These are phyloP conservation scores for Saccharomycopsis amapae DNA, from an alignment of 805 yeast species.

Conservation along the genomic window DNA sequence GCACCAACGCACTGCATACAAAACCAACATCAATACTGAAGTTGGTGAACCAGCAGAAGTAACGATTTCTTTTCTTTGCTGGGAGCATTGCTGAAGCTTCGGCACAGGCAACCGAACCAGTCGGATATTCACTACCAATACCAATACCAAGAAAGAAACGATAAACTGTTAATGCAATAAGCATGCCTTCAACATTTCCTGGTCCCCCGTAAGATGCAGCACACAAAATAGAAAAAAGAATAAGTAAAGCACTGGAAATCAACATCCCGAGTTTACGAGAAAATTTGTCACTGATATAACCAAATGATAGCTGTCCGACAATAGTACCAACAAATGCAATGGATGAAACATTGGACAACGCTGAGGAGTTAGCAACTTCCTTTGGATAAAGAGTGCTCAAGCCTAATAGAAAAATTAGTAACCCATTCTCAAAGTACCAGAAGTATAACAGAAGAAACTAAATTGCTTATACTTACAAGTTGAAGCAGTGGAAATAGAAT, in stretches of 20 bases:
- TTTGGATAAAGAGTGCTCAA: slow-evolving; percentile 57
- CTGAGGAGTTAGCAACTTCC: slow-evolving; percentile 54
- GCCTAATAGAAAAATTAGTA: too few relatives aligned
- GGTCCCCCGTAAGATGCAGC: slow-evolving; percentile 82
- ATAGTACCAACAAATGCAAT: slow-evolving; percentile 92
- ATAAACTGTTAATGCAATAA: slow-evolving; percentile 76
- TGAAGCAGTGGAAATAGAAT: slow-evolving; percentile 70
- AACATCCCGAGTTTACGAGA: slow-evolving; percentile 84
- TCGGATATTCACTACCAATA: slow-evolving; percentile 93
- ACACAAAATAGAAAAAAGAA: slow-evolving; percentile 68
- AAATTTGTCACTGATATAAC: slow-evolving; percentile 69
- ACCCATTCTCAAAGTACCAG: too few relatives aligned
- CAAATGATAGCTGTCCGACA: slow-evolving; percentile 76
- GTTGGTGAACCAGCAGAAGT: slow-evolving; percentile 84
- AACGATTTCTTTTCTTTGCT: slow-evolving; percentile 80
- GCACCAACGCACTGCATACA: slow-evolving; percentile 77
- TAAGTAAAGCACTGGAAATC: slow-evolving; percentile 64
- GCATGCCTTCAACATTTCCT: slow-evolving; percentile 64
- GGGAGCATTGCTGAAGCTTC: slow-evolving; percentile 79
- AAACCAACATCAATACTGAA: slow-evolving; percentile 83
- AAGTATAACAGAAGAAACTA: too few relatives aligned
- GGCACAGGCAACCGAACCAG: slow-evolving; percentile 89
- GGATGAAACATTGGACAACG: slow-evolving; percentile 73
- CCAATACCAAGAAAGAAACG: slow-evolving; percentile 86
- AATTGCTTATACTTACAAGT: too few relatives aligned